These are phyloP conservation scores for Microsporum canis DNA, from an alignment of 2,329 filamentous ascomycete species.

Conservation along the genomic window DNA sequence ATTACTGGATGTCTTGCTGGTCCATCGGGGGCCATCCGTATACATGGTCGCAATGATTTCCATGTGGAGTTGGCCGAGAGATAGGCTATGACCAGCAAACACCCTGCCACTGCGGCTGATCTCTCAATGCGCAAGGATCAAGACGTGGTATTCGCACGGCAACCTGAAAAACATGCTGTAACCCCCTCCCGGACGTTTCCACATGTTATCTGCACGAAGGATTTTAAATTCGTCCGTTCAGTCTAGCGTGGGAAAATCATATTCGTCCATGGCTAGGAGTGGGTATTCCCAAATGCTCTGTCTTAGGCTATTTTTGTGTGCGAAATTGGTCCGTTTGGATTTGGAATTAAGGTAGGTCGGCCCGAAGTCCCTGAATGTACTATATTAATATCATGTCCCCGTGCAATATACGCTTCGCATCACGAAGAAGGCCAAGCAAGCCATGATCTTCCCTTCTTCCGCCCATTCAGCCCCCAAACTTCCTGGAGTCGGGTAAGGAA, in stretches of 20 bases:
- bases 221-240: not conserved
- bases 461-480: not conserved
- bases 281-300: not conserved
- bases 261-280: not conserved
- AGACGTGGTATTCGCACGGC: not conserved
- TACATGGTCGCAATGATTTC: not conserved
- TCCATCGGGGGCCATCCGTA: not conserved
- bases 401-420: not conserved
- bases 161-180: not conserved
- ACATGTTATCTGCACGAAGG: not conserved
- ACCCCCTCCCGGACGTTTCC: not conserved
- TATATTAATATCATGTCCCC: not conserved
- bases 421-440: not conserved
- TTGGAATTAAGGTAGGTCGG: not conserved
- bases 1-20: not conserved
- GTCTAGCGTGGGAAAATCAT: not conserved
- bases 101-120: not conserved
- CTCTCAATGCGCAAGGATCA: not conserved
- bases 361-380: not conserved
- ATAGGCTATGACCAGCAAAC: not conserved
- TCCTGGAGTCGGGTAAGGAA: not conserved
- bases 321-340: not conserved
- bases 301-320: not conserved
- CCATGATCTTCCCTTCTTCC: not conserved
- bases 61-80: not conserved